Evolutionary conservation across 768 basidiomycete species (phyloP), one percentile per base, ranked within the genome.

Genomic region (Tylopilus intermedius): DNA sequence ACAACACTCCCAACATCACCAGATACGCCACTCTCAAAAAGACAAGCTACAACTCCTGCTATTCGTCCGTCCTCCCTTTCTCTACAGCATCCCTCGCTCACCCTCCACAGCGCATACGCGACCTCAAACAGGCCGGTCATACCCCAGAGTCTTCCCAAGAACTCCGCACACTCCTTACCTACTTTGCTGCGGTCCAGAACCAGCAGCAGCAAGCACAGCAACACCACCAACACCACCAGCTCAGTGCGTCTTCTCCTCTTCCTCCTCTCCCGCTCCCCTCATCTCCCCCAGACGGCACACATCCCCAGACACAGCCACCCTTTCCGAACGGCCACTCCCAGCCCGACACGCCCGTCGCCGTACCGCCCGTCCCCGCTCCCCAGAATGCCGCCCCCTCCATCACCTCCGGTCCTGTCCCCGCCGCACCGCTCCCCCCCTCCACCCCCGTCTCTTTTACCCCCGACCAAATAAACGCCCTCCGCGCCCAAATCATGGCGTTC

Each of bases 401-500:
- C 50, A 68, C 76, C 11, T 73, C 78, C 5, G 82, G 81, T 41
- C 77, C 83, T 11, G 63, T 75, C 1, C 81, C 77, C 45, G 56
- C 77, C 11, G 72, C 76, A 37, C 80, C 81, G 11, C 67, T 74
- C 18, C 73, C 79, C n/a, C 79, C 86, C 3, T 76, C 81, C 27
- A 85, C 87, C 0, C 86, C 89, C 37, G 82, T 91, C 29, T 86
- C 87, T 5, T 92, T 94, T 64, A 85, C 88, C 4, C 72, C 66
- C 0, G 85, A 88, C 54, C 91, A 91, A 62, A 83, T 91, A 44
- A 76, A 73, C 51, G 79, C 85, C 9, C 77, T 93, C n/a, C 80
- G 87, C 13, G 82, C 86, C 0, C 90, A 93, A 59, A 91, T 93
- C 14, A 79, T 84, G 45, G 90, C 90, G 4, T 92, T 85, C 73